Conservation (phyloP, 2,329 filamentous ascomycete genomes). For the Arachnomyces sp. region DNA sequence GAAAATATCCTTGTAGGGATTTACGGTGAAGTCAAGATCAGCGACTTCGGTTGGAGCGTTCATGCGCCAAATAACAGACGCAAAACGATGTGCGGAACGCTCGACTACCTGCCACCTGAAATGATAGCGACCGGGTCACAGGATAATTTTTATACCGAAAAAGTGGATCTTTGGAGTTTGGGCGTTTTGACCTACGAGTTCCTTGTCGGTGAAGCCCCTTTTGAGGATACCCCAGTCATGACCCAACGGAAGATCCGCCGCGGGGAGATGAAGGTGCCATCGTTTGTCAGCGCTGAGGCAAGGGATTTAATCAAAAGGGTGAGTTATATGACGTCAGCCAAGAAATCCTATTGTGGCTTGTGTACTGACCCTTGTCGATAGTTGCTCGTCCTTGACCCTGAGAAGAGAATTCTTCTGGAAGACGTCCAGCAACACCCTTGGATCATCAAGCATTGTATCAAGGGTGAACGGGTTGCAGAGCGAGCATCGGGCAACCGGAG, state of each 20-base stretch:
- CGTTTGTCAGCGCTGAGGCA: conserved; percentile 83
- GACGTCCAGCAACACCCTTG: conserved; percentile 86
- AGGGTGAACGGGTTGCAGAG: conserved; percentile 40
- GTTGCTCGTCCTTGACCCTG: conserved; percentile 86
- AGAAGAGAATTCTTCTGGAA: conserved; percentile 84
- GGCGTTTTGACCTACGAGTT: conserved; percentile 97
- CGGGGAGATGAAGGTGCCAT: conserved; percentile 86
- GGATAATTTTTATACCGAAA: conserved; percentile 88
- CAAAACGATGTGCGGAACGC: conserved; percentile 92
- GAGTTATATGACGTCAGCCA: conserved; percentile 26
- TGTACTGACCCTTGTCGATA: conserved; percentile 29
- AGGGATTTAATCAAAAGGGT: conserved; percentile 88
- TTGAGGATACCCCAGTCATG: conserved; percentile 92
- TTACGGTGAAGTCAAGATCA: conserved; percentile 97
- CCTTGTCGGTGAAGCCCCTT: conserved; percentile 88
- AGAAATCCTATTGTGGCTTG: not conserved
- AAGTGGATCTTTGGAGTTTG: conserved; percentile 93
- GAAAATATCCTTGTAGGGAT: conserved; percentile 96
- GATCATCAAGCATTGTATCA: conserved; percentile 90
- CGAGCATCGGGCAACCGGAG: conserved; percentile 31
- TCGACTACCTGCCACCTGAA: conserved; percentile 96
- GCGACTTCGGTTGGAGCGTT: conserved; percentile 97
- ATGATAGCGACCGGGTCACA: conserved; percentile 79
- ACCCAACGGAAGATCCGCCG: conserved; percentile 83
- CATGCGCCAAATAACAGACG: conserved; percentile 92